Percentiles rank a stretch among this genome's conserved stretches.
phyloP scores from a whole-genome alignment of 768 basidiomycete species.

The Lactarius psammicola region DNA sequence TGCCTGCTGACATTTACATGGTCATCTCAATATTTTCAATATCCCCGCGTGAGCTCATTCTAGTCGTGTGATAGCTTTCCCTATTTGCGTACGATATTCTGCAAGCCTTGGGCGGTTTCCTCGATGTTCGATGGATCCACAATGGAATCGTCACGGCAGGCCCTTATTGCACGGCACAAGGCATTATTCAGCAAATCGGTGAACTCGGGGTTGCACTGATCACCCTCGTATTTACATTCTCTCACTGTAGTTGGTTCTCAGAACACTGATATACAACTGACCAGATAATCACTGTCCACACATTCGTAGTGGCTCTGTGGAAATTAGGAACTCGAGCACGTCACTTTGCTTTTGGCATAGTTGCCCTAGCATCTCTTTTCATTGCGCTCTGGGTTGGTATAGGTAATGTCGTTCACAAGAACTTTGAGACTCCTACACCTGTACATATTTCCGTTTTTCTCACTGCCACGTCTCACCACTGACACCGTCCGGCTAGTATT shows the following conservation, averaged over 20 bases:
- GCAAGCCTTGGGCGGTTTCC: conserved; percentile 40
- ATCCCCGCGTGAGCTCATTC: background rate
- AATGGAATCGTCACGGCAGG: conserved; percentile 38
- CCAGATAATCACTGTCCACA: conserved; percentile 39
- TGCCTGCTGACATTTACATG: conserved; percentile 45
- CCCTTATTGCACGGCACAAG: conserved; percentile 41
- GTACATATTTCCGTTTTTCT: conserved; percentile 25
- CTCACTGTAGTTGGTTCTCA: background rate
- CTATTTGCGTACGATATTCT: conserved; percentile 38
- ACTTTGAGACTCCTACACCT: conserved; percentile 40
- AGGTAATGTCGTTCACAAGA: conserved; percentile 28
- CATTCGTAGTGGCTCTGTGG: conserved; percentile 42
- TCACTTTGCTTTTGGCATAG: conserved; percentile 29
- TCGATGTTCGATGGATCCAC: conserved; percentile 41
- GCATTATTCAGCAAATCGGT: conserved; percentile 43
- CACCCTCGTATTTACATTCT: conserved; percentile 39
- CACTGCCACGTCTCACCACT: background rate
- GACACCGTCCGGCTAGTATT: conserved; percentile 30
- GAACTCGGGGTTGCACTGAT: conserved; percentile 44
- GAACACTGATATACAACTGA: conserved; percentile 32
- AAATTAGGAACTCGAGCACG: conserved; percentile 35
- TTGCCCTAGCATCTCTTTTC: conserved; percentile 15
- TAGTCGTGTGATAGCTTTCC: conserved; percentile 31
- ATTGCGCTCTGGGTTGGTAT: conserved; percentile 40
- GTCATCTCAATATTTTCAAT: conserved; percentile 28